These are phyloP conservation scores for Starmerella apicola DNA, from an alignment of 805 yeast species.

Conservation along the genomic window DNA sequence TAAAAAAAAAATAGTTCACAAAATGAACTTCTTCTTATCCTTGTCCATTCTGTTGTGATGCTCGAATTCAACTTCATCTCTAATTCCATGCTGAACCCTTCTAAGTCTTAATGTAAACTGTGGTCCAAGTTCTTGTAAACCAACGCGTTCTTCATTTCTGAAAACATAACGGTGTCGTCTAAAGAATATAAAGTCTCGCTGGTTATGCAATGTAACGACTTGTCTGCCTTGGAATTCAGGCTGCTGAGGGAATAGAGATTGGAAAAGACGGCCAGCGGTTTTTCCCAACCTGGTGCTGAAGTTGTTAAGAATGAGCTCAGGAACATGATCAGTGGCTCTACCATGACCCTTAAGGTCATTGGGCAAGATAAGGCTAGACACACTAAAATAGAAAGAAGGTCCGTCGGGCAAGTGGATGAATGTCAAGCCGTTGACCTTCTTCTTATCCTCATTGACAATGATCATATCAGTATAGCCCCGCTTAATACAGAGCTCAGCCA, in stretches of 20 bases:
- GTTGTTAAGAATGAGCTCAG: constrained; percentile 84
- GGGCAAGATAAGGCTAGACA: constrained; percentile 64
- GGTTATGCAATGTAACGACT: constrained; percentile 90
- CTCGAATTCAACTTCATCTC: constrained; percentile 92
- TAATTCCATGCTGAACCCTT: constrained; percentile 81
- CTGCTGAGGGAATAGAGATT: constrained; percentile 77
- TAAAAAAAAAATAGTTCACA: constrained; percentile 30
- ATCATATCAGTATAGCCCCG: constrained; percentile 79
- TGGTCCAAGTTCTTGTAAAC: constrained; percentile 92
- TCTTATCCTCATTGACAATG: constrained; percentile 88
- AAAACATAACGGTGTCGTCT: constrained; percentile 89
- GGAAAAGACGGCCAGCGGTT: constrained; percentile 85
- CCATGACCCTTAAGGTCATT: constrained; percentile 79
- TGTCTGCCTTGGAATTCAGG: constrained; percentile 95
- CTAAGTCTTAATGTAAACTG: constrained; percentile 84
- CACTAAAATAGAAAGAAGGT: constrained; percentile 84
- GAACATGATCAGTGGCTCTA: constrained; percentile 75
- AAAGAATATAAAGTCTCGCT: constrained; percentile 88
- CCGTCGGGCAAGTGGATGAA: constrained; percentile 91
- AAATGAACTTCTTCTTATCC: constrained; percentile 83
- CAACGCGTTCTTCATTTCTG: constrained; percentile 81
- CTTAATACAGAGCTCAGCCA: constrained; percentile 68
- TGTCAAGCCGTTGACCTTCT: constrained; percentile 80
- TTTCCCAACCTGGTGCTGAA: constrained; percentile 87
- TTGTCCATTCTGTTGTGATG: constrained; percentile 93